Percentiles rank a stretch among this genome's conserved stretches.
These are phyloP conservation scores for Tolypocladium endophyticum DNA, from an alignment of 2,329 filamentous ascomycete genomes.

Conservation along the genomic window DNA sequence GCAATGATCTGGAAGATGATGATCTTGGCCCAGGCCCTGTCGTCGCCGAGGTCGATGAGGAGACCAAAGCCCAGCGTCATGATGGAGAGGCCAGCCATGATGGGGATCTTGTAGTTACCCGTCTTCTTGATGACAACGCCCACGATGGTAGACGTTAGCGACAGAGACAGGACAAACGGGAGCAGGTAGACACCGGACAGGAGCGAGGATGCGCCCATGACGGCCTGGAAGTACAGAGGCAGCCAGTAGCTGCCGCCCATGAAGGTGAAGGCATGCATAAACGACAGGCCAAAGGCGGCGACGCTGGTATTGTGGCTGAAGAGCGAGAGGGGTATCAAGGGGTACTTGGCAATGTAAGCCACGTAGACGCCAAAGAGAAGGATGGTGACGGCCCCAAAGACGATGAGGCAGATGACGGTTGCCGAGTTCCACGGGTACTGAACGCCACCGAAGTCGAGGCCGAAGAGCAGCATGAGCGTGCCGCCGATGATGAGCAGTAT, in stretches of 20 bases:
- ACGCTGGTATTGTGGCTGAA: slow-evolving; percentile 58
- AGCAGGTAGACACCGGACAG: slow-evolving; percentile 66
- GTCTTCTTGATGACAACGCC: slow-evolving; percentile 52
- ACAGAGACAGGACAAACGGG: slow-evolving; percentile 58
- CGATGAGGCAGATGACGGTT: slow-evolving; percentile 64
- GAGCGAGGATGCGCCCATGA: slow-evolving; percentile 57
- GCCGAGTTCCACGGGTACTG: slow-evolving; percentile 64
- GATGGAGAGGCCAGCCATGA: slow-evolving; percentile 46
- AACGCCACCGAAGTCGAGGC: slow-evolving; percentile 75
- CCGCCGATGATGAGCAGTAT: slow-evolving; percentile 57
- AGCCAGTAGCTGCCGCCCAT: slow-evolving; percentile 72
- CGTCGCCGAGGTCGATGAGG: slow-evolving; percentile 49
- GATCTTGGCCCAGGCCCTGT: slow-evolving; percentile 43
- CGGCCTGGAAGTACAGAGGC: slow-evolving; percentile 75
- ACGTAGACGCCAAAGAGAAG: slow-evolving; percentile 63
- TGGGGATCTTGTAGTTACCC: slow-evolving; percentile 52
- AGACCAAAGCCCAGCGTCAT: slow-evolving; percentile 56
- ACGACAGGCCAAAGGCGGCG: slow-evolving; percentile 54
- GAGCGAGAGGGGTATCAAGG: slow-evolving; percentile 64
- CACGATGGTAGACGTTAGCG: slow-evolving; percentile 46
- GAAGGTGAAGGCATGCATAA: slow-evolving; percentile 67
- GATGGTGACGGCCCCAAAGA: slow-evolving; percentile 58
- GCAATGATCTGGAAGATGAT: slow-evolving; percentile 53
- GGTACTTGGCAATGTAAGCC: slow-evolving; percentile 61
- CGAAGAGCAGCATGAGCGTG: slow-evolving; percentile 77